Evolutionary conservation across 2,329 filamentous ascomycete genomes (phyloP).

Genomic region (Cylindrodendrum hubeiense): DNA sequence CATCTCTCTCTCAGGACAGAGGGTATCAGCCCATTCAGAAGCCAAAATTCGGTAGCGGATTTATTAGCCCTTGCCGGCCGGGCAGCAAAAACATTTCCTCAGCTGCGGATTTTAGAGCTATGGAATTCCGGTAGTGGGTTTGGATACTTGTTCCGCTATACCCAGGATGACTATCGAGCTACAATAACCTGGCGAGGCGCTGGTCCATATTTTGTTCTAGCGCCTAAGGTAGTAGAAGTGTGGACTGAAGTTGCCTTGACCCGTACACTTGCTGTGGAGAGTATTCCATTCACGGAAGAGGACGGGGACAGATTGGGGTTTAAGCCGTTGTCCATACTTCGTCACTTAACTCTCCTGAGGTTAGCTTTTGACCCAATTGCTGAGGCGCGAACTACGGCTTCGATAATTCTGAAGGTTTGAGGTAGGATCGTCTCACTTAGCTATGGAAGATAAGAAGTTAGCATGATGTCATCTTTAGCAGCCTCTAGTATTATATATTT

Average conservation of each 20-base stretch:
- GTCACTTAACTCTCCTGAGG: conserved; percentile 13
- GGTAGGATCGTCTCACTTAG: too few species aligned
- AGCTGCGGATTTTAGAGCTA: conserved; percentile 22
- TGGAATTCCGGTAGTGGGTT: background rate
- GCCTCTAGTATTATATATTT: too few species aligned
- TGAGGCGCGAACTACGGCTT: background rate
- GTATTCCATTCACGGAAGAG: conserved; percentile 2
- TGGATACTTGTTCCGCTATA: conserved; percentile 26
- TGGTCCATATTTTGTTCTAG: background rate
- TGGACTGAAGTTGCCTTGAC: conserved; percentile 8
- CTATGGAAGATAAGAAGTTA: too few species aligned
- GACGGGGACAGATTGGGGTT: background rate
- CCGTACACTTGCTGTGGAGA: background rate
- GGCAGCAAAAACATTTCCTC: conserved; percentile 16
- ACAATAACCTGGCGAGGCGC: conserved; percentile 24
- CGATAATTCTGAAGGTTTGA: too few species aligned
- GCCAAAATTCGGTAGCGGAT: background rate
- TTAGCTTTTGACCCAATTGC: conserved; percentile 14
- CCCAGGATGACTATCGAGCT: background rate
- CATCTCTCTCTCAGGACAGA: background rate
- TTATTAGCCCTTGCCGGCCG: background rate
- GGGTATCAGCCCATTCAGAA: fast-evolving
- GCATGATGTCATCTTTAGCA: too few species aligned
- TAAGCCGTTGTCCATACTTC: background rate
- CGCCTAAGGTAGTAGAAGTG: background rate